Evolutionary conservation across 106 monocot species (phyloP), one percentile per base, ranked within the genome.

Genomic region (Alisma plantagoaquatica): DNA sequence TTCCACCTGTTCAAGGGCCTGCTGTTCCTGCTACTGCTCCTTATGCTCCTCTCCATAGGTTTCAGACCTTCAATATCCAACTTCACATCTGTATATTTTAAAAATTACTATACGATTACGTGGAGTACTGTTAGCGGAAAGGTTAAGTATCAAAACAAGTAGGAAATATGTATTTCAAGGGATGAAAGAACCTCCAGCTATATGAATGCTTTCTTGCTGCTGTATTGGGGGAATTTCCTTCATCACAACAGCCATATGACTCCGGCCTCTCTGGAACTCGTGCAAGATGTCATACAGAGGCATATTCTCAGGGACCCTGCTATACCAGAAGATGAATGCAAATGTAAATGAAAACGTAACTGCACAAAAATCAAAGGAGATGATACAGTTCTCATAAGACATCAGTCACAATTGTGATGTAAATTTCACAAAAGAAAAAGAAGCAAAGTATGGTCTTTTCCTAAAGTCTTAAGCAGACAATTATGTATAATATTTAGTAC

Each of bases 221-320:
- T 38, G 9, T 6, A 38, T 7, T 38, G 35, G 14, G 35, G 6
- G 6, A 14, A 35, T 76, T 64, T 63, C 72, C 56, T 67, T 88
- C 28, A 90, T 54, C 21, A 98, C 92, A 23, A 86, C 82, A 31
- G 98, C 82, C 98, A 98, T 90, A 55, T 98, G 98, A 68, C 90
- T 98, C 54, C 90, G 88, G n/a, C 98, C 98, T 59, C 90, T 90
- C 56, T 98, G 98, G 47, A 90, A 98, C 51, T 98, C 98, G 29
- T 98, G 89, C 15, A 98, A 69, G 51, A 98, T 90, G 62, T 98
- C 98, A 59, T 98, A 98, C 5, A 98, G 72, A 64, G 98, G 98
- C 85, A 82, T 77, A 59, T 85, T 65, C 58, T 90, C 98, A 0
- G 43, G 31, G 57, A 98, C 85, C 68, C 98, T 98, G 51, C 18